phyloP scores from a whole-genome alignment of 331 rosid species.

The Acacia concinna region DNA sequence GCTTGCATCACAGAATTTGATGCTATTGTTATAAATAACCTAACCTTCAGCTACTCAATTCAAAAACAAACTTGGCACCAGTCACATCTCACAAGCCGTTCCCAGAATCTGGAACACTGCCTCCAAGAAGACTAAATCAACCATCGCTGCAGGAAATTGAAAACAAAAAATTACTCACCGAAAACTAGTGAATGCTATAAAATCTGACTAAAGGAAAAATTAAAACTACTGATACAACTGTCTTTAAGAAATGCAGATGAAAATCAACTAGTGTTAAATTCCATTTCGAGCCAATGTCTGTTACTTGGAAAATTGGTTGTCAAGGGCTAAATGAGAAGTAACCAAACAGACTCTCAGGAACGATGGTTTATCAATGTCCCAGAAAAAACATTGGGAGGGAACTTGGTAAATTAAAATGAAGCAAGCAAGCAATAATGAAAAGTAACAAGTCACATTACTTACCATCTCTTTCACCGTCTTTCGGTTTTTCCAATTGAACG shows the following conservation, averaged over 20 bases:
- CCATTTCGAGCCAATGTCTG: background rate
- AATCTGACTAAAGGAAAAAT: background rate
- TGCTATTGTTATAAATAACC: background rate
- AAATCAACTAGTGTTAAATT: background rate
- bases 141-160: constrained; percentile 29
- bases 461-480: constrained; percentile 55
- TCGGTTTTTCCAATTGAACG: constrained; percentile 74
- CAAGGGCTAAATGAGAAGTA: background rate
- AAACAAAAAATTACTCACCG: background rate
- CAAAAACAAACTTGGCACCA: constrained; percentile 15
- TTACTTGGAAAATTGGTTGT: background rate
- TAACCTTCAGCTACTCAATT: background rate
- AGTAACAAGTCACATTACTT: constrained; percentile 4
- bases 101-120: background rate
- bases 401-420: background rate
- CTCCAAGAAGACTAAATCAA: constrained; percentile 1
- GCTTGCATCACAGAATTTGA: background rate
- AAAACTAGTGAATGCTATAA: background rate
- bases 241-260: background rate
- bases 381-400: background rate
- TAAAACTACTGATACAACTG: background rate
- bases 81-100: background rate
- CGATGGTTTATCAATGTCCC: background rate
- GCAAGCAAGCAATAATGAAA: background rate
- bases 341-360: background rate